Base-by-base conservation (phyloP, 352 stramenopile genomes). In the Globisporangium abappressorium region DNA sequence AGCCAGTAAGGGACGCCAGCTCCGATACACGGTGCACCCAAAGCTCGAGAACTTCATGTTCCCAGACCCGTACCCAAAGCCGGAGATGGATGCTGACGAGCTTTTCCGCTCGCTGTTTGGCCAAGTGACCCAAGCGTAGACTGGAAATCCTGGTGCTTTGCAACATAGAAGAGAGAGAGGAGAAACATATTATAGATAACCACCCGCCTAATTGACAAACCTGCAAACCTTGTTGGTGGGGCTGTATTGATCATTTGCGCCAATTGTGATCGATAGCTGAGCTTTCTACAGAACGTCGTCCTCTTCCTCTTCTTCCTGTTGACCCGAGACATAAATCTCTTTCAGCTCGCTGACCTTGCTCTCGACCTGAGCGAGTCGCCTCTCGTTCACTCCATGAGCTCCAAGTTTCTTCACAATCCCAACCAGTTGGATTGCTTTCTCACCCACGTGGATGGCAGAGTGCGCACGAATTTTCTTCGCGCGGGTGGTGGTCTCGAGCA, bases 1-100 rank as follows among this genome's bases (percentile, higher is more conserved):
- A 69, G 89, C 87, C 14, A 95, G 87, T 64, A 96, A 96, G 62
- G 89, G 89, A 49, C 85, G 89, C 33, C 78, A 90, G 65, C 68
- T 96, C 59, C 86, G 87, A 64, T 96, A 92, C 77, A 91, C 78
- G 11, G 87, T 95, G 36, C 85, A 94, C 71, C 85, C 89, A 0
- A 96, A 96, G 75, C 79, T 96, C 28, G 86, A 96, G 68, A 94
- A 96, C 72, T 96, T 96, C 56, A 96, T 95, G 89, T 96, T 95
- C 64, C 89, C 89, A 0, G 85, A 95, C 57, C 89, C 89, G 70
- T 91, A 91, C 62, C 79, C 81, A 6, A 80, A 78, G 46, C 78
- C 85, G 14, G 81, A 89, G 59, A 93, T 96, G 76, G 87, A 96
- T 64, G 77, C 91, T 11, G 82, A 91, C 55, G 89, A 96, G 72